These are phyloP conservation scores for Fusarium sp. DNA, from an alignment of 2,329 filamentous ascomycete species.

Conservation along the genomic window DNA sequence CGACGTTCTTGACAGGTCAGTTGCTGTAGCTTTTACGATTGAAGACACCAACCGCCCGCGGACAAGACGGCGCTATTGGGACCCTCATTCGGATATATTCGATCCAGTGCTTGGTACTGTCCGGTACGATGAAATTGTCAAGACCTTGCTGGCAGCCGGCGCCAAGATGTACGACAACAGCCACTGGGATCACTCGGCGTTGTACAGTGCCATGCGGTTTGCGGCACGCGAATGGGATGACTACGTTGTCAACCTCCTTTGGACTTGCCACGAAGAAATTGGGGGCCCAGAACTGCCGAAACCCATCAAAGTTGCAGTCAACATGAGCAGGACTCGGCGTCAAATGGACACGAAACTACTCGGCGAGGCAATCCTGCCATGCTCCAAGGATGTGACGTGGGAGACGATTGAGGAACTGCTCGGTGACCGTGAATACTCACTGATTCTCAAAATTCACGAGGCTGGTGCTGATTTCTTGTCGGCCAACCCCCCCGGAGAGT, in stretches of 20 bases:
- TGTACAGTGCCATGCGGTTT: constrained; percentile 26
- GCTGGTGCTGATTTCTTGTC: constrained; percentile 24
- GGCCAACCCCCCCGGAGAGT: neutral
- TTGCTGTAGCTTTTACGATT: constrained; percentile 12
- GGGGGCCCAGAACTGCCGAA: neutral
- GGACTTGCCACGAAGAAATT: constrained; percentile 6
- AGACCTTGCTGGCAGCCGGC: constrained; percentile 19
- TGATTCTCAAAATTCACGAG: constrained; percentile 17
- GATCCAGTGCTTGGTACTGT: neutral
- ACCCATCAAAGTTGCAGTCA: neutral
- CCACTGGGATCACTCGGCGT: neutral
- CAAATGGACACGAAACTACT: constrained; percentile 18
- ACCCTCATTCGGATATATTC: neutral
- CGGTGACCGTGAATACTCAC: constrained; percentile 12
- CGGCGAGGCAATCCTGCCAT: neutral
- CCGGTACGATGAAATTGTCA: constrained; percentile 29
- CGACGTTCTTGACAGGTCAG: neutral
- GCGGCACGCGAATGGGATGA: constrained; percentile 22
- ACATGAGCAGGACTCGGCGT: constrained; percentile 20
- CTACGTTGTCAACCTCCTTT: constrained; percentile 21
- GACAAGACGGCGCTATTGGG: neutral
- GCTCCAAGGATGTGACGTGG: constrained; percentile 13
- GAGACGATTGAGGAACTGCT: constrained; percentile 13
- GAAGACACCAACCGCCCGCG: constrained; percentile 2
- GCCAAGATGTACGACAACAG: neutral